Evolutionary conservation across 768 basidiomycete genomes (phyloP).

Genomic region (Tricholoma terreum): DNA sequence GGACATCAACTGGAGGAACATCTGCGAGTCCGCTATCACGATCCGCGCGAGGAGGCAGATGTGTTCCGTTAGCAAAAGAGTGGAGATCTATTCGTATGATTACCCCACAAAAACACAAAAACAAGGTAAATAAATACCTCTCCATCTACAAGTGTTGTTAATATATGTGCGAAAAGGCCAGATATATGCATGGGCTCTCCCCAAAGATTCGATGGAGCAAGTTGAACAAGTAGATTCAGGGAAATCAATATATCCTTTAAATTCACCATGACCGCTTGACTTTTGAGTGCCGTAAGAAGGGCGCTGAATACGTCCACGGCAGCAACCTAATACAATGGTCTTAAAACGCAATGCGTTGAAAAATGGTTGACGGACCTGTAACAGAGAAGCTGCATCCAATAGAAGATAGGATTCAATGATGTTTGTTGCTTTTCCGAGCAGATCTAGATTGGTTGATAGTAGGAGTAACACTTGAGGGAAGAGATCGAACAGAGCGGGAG

Average conservation of each 20-base stretch:
- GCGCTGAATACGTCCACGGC: conserved; percentile 58
- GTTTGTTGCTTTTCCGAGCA: conserved; percentile 62
- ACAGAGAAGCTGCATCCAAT: conserved; percentile 57
- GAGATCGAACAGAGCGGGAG: conserved; percentile 55
- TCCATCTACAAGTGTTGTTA: conserved; percentile 60
- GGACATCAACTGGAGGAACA: conserved; percentile 70
- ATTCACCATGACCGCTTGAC: conserved; percentile 48
- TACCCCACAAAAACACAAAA: conserved; percentile 2
- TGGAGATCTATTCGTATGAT: conserved; percentile 30
- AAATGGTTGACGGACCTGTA: conserved; percentile 50
- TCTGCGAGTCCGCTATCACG: conserved; percentile 56
- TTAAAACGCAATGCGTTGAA: not conserved
- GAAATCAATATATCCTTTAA: conserved; percentile 60
- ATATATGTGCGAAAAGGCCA: conserved; percentile 63
- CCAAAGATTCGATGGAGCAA: conserved; percentile 64
- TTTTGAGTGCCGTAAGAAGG: conserved; percentile 48
- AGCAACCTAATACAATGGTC: conserved; percentile 39
- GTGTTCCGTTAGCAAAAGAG: conserved; percentile 59
- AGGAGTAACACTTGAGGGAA: conserved; percentile 62
- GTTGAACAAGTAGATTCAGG: conserved; percentile 59
- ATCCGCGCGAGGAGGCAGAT: conserved; percentile 76
- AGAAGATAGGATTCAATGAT: conserved; percentile 79
- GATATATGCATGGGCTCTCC: conserved; percentile 70
- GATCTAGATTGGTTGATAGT: conserved; percentile 66
- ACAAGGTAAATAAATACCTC: conserved; percentile 46